Base-by-base conservation (phyloP, 1,284 basidiomycete genomes). In the Apiotrichum veenhuisii region DNA sequence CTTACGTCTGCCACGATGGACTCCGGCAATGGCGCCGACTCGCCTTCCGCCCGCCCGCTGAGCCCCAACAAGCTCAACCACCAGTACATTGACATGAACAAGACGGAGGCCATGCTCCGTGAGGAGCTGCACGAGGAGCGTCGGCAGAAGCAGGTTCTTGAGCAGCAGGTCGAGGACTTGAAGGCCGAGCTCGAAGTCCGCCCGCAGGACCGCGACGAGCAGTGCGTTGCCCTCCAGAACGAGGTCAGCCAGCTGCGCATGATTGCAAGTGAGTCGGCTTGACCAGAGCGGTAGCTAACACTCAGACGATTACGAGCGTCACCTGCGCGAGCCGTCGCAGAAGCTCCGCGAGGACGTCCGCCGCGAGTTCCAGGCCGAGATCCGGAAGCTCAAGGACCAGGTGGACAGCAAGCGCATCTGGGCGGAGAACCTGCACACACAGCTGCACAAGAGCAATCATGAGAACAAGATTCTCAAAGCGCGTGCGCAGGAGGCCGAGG, bases 291-390 rank as follows among this genome's bases (percentile, higher is more conserved):
- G 10, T 2, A 52, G 40, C 18, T n/a, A 41, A 12, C 40, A 20
- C 30, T 26, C 50, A 73, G 71, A 64, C 56, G 76, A 76, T 52
- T 76, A 77, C 60, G 75, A 77, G 57, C 61, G 70, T n/a, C 70
- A 76, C 52, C 80, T 88, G 40, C 85, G 84, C 15, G 87, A 87
- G 64, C 87, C 87, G 2, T 74, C 86, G 48, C 79, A 85, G 23
- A 84, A 84, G 45, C 85, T 89, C 2, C 81, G 84, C 41, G 88
- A 90, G 70, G 88, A 91, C 54, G 86, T 91, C 4, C 89, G 91
- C 77, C 83, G 79, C 61, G 89, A 93, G 70, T 92, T 87, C 85
- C 67, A 75, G 10, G 80, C 59, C 3, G 85, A 83, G 71, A 71
- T 91, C 0, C 83, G 84, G 33, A 81, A 80, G 26, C 84, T 90